Base-by-base conservation (phyloP, 2,329 filamentous ascomycete genomes). In the Ascochyta fabae region DNA sequence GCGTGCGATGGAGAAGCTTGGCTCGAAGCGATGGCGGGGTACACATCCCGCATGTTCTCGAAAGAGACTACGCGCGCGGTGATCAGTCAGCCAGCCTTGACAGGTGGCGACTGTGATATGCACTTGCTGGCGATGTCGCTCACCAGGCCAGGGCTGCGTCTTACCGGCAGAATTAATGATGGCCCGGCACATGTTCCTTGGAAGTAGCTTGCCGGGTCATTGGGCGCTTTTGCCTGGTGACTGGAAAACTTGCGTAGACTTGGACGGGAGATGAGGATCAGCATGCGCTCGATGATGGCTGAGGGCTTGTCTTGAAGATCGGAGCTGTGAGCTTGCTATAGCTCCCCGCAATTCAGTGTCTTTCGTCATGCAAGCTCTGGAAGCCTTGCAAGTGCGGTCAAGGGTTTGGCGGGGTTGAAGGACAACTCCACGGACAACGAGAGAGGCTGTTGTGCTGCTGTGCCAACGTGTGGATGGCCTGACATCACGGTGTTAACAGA, bases 211-310 rank as follows among this genome's bases (percentile, higher is more conserved):
- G 15, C 23, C 23, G 6, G 38, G 16, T 34, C 34, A 52, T 52
- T 52, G 48, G 48, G 16, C 31, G 27, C 6, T 8, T 19, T 5
- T 19, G 27, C 13, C 46, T 41, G 52, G 23, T 55, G 46, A 55
- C 53, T 46, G 36, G 35, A 42, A 49, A 41, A 41, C 26, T 12
- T 42, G 33, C 7, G 16, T 24, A 43, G 35, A 42, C 47, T 55
- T 49, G 53, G 53, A 56, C 53, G 39, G 43, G 42, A 56, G 42
- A 56, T 56, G 42, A 56, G 47, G 53, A 56, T 56, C 53, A 51
- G 41, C 53, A 51, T 51, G 43, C 42, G 42, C 42, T 56, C 24
- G 24, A 36, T 38, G 41, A 47, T 49, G 29, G 0, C 40, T 42
- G 16, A 24, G 46, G 47, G 7, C 33, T 33, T 43, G 22, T 47